phyloP scores from a whole-genome alignment of 331 rosid species.

The Spiraea crenata region DNA sequence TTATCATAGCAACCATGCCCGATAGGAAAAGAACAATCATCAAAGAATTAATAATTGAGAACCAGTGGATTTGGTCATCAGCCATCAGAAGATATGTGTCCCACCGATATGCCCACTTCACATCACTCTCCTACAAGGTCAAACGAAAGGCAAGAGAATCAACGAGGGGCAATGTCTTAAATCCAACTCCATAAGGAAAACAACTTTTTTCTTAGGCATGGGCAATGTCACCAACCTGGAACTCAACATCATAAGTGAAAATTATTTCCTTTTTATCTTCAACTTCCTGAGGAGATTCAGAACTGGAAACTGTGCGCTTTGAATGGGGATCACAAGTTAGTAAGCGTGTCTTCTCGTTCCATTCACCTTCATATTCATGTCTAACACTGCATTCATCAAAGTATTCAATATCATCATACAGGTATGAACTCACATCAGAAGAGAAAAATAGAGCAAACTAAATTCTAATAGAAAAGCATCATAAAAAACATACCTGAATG shows the following conservation, averaged over 20 bases:
- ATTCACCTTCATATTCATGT: slow-evolving; percentile 78
- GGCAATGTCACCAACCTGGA: slow-evolving; percentile 52
- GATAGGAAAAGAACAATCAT: slow-evolving; percentile 95
- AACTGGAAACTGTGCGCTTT: slow-evolving; percentile 52
- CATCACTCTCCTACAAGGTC: slow-evolving; percentile 69
- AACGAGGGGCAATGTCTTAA: slow-evolving; percentile 8
- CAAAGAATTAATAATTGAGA: slow-evolving; percentile 80
- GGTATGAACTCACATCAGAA: slow-evolving; percentile 5
- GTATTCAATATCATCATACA: slow-evolving; percentile 18
- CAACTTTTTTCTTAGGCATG: slow-evolving; percentile 5
- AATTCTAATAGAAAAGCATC: slow-evolving; percentile 9
- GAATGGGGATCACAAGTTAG: slow-evolving; percentile 94
- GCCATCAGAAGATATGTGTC: slow-evolving; percentile 96
- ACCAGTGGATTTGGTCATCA: slow-evolving; percentile 98
- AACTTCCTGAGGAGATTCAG: slow-evolving; percentile 87
- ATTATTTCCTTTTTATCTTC: slow-evolving; percentile 83
- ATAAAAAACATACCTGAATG: slow-evolving; percentile 62
- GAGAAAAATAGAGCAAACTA: background rate
- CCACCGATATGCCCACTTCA: slow-evolving; percentile 99
- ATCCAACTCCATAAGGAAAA: slow-evolving; percentile 14
- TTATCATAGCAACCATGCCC: slow-evolving; percentile 98
- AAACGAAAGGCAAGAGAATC: slow-evolving; percentile 15
- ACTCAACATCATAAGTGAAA: slow-evolving; percentile 89
- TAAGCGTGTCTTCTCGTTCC: slow-evolving; percentile 56
- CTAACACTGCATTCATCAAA: slow-evolving; percentile 54